These are phyloP conservation scores for Tripidium arundinaceum DNA, from an alignment of 202 grass and related monocot genomes.

Conservation along the genomic window DNA sequence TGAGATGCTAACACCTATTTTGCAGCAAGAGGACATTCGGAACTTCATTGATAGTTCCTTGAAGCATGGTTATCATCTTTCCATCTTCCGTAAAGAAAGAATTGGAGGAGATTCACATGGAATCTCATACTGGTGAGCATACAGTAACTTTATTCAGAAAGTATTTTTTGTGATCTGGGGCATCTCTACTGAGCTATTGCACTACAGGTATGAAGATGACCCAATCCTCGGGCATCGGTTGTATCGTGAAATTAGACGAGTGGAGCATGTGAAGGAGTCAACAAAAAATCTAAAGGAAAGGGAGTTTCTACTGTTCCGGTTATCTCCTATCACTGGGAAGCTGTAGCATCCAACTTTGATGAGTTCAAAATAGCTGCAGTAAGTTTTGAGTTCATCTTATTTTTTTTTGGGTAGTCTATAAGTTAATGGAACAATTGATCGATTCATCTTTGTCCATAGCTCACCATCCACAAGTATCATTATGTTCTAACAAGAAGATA, in stretches of 20 bases:
- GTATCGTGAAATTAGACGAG: constrained; percentile 91
- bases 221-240: constrained; percentile 79
- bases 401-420: not conserved
- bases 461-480: not conserved
- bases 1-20: constrained; percentile 32
- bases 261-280: constrained; percentile 58
- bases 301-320: constrained; percentile 43
- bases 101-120: constrained; percentile 92
- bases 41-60: constrained; percentile 88
- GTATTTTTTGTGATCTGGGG: too few relatives aligned
- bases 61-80: constrained; percentile 69
- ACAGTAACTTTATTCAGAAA: constrained; percentile 5
- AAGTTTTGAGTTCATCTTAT: constrained; percentile 41
- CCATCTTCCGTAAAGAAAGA: constrained; percentile 86
- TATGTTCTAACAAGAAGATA: constrained; percentile 15
- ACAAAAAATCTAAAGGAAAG: constrained; percentile 68
- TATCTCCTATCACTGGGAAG: constrained; percentile 88
- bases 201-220: constrained; percentile 95
- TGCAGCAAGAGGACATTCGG: constrained; percentile 97
- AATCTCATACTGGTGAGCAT: constrained; percentile 86
- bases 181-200: too few relatives aligned
- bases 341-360: constrained; percentile 86
- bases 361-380: constrained; percentile 95
- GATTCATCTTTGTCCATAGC: constrained; percentile 4
- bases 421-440: constrained; percentile 10